Conservation (phyloP, 2,329 filamentous ascomycete genomes). For the Beauveria pseudobassiana region DNA sequence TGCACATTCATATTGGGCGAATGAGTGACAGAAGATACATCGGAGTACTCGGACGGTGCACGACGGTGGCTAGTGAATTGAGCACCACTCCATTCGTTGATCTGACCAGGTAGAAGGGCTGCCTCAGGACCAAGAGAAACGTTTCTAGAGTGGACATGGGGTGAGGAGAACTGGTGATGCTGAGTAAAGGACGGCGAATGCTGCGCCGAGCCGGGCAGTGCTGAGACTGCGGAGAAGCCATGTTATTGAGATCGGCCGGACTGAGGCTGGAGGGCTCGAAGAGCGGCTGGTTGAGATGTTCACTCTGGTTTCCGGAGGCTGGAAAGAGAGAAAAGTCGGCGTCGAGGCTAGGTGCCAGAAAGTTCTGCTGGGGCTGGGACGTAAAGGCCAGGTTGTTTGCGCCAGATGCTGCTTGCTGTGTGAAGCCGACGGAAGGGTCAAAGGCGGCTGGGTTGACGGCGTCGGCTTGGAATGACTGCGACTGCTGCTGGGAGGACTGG, state of each 20-base stretch:
- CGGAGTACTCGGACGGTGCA: conserved; percentile 84
- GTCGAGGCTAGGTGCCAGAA: conserved; percentile 44
- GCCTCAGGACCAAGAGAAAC: conserved; percentile 50
- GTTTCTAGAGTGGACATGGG: conserved; percentile 46
- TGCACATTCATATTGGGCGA: conserved; percentile 75
- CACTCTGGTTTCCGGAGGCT: conserved; percentile 37
- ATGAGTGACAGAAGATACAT: conserved; percentile 76
- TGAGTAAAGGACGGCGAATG: conserved; percentile 52
- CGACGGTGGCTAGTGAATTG: conserved; percentile 78
- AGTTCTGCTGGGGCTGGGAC: conserved; percentile 35
- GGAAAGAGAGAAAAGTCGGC: conserved; percentile 61
- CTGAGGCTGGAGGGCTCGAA: conserved; percentile 44
- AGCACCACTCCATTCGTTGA: conserved; percentile 44
- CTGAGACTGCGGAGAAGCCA: conserved; percentile 48
- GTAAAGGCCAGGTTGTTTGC: conserved; percentile 25
- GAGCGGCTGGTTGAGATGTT: conserved; percentile 55
- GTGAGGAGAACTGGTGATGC: conserved; percentile 44
- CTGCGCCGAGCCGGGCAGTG: conserved; percentile 45
- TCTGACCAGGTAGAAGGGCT: conserved; percentile 45
- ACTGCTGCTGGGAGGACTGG: conserved; percentile 24
- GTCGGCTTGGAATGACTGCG: conserved; percentile 24
- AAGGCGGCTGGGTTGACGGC: conserved; percentile 21
- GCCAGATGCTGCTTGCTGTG: conserved; percentile 34
- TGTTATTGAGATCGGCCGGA: conserved; percentile 41
- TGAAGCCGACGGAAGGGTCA: conserved; percentile 36